These are phyloP conservation scores for Colletotrichum cordylinicola DNA, from an alignment of 2,329 filamentous ascomycete species.

Conservation along the genomic window DNA sequence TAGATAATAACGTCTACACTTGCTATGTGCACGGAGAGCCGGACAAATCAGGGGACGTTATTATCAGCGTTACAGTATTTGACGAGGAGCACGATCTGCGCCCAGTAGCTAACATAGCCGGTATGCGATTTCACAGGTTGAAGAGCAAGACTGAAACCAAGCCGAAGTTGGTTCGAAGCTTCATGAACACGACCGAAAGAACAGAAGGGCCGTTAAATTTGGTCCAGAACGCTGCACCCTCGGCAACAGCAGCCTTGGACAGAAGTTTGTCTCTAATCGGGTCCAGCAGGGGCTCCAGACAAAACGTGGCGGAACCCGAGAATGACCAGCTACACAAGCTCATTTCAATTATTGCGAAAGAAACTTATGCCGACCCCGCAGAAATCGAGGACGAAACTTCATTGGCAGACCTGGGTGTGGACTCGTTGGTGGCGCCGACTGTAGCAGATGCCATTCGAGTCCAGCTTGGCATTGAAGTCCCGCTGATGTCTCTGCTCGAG, in stretches of 20 bases:
- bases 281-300: not conserved
- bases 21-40: not conserved
- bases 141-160: not conserved
- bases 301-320: rapidly evolving
- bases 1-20: not conserved
- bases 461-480: not conserved
- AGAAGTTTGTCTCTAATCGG: not conserved
- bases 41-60: not conserved
- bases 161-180: not conserved
- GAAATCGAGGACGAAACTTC: not conserved
- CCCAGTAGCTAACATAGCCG: not conserved
- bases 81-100: not conserved
- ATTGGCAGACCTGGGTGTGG: not conserved
- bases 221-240: not conserved
- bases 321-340: not conserved
- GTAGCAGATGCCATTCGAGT: not conserved
- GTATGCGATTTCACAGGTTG: not conserved
- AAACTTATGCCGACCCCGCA: not conserved
- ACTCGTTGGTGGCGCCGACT: not conserved
- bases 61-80: not conserved
- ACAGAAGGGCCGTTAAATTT: not conserved
- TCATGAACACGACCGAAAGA: not conserved
- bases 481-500: not conserved
- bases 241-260: not conserved
- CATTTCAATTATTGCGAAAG: not conserved